phyloP scores from a whole-genome alignment of 2,329 filamentous ascomycete genomes.

The Paracoccidioides brasiliensis region DNA sequence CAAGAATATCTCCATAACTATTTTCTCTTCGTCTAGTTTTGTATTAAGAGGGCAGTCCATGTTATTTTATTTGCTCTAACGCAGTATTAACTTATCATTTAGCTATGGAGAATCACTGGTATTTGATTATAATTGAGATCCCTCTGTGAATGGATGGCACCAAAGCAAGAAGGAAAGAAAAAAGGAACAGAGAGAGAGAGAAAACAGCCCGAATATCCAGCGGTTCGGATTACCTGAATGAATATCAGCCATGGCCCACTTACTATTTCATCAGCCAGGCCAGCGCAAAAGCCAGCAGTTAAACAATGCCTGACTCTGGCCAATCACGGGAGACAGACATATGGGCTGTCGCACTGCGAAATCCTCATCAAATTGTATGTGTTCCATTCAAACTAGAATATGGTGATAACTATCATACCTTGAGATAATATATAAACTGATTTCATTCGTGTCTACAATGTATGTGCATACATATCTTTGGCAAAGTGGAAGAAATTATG shows the following conservation, averaged over 20 bases:
- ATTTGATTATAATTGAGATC: no score
- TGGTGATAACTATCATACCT: not conserved
- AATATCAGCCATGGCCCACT: not conserved
- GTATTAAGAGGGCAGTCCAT: no score
- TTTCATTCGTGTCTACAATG: not conserved
- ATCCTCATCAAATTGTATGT: not conserved
- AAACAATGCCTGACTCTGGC: not conserved
- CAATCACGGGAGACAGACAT: not conserved
- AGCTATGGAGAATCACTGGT: no score
- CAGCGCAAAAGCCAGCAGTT: constrained; percentile 1
- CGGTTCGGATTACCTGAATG: no score
- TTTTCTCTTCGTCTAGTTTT: no score
- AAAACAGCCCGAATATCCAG: no score
- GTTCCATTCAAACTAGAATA: not conserved
- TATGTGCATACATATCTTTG: not conserved
- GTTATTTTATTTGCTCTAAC: no score
- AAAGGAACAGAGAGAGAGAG: no score
- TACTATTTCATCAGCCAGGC: constrained; percentile 1
- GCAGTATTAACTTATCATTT: no score
- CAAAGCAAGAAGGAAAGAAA: no score
- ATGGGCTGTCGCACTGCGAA: not conserved
- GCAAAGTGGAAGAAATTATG: not conserved
- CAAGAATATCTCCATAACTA: no score
- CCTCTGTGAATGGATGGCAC: no score
- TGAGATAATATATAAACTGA: not conserved